Base-by-base conservation (phyloP, 2,329 filamentous ascomycete genomes). In the Fusarium liriodendri region DNA sequence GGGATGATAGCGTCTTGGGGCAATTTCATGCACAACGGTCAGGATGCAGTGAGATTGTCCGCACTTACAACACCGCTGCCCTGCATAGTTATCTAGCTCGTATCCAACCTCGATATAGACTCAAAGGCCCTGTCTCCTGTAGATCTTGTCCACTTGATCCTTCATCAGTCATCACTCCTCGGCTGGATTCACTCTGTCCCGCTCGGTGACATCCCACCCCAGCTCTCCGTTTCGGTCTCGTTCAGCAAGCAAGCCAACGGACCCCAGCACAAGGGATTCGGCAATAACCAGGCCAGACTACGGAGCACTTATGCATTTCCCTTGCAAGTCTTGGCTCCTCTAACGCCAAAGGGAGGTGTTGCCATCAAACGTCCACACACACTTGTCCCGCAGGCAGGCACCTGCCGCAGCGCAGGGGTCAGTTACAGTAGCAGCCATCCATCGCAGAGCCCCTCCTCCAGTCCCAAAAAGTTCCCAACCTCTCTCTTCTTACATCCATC, bases 351-450 rank as follows among this genome's bases (percentile, higher is more conserved):
- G 8, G 18, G 60, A 72, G 69, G 65, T 72, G 62, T 69, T 64
- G 72, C 61, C 69, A 73, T 67, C 61, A 18, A 20, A 54, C 27
- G 47, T 32, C 47, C 27, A 52, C 27, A 29, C 45, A 52, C 45
- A 29, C 25, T 47, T 16, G n/a, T 54, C 27, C n/a, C 47, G 27
- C 47, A 54, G 47, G 47, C 47, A 54, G 52, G 40, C 54, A 40
- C 69, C 52, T 72, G 50, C 68, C 58, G 57, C 69, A 73, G 72
- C 58, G 57, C 72, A 73, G 72, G 72, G 72, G 64, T 69, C 67
- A 52, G 47, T 32, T 52, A 29, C 47, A 52, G 47, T 45, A 47
- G 27, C 40, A 62, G 61, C 63, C 47, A 50, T 27, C 59, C 68
- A 47, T 69, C 57, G 62, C 72, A 75, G 72, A 60, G 69, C 72